A percentile compares a stretch with the other conserved stretches of the same genome.
These are phyloP conservation scores for Trypanosoma grayi DNA, from an alignment of 208 protist genomes.

Conservation along the genomic window DNA sequence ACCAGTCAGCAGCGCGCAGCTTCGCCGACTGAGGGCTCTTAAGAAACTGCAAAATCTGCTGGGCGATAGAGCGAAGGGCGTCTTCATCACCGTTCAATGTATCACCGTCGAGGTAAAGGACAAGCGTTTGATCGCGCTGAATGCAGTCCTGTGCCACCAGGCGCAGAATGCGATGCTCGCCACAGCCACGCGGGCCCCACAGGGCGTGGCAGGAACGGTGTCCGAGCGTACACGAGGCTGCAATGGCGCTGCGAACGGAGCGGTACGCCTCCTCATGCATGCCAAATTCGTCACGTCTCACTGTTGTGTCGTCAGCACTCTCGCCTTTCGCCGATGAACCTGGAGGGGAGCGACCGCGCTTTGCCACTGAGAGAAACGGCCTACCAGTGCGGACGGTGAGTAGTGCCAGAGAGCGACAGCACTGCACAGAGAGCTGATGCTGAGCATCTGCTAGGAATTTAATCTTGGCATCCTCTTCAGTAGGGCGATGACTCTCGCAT, in stretches of 20 bases:
- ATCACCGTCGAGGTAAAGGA: conserved; percentile 65
- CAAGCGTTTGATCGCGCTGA: conserved; percentile 42
- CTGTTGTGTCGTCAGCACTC: neutral
- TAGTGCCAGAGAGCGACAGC: conserved; percentile 32
- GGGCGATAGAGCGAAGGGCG: conserved; percentile 54
- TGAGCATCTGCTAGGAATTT: conserved; percentile 38
- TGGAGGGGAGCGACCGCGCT: conserved; percentile 27
- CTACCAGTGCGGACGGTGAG: conserved; percentile 18
- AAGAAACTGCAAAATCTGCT: conserved; percentile 69
- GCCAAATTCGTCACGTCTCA: conserved; percentile 18
- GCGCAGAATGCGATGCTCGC: conserved; percentile 71
- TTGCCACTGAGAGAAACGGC: conserved; percentile 30
- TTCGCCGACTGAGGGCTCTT: conserved; percentile 44
- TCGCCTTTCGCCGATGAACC: neutral
- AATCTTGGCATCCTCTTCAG: neutral
- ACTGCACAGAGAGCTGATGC: conserved; percentile 26
- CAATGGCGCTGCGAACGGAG: conserved; percentile 66
- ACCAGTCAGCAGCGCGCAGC: conserved; percentile 46
- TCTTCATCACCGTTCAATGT: conserved; percentile 64
- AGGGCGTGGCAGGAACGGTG: conserved; percentile 77
- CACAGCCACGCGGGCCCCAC: conserved; percentile 71
- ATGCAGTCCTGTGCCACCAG: conserved; percentile 60
- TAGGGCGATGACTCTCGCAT: neutral
- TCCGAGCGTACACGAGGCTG: conserved; percentile 61
- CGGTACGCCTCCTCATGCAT: conserved; percentile 57